A percentile compares a stretch with the other conserved stretches of the same genome.
These are phyloP conservation scores for Penicillium sp. DNA, from an alignment of 2,329 filamentous ascomycete species.

Conservation along the genomic window DNA sequence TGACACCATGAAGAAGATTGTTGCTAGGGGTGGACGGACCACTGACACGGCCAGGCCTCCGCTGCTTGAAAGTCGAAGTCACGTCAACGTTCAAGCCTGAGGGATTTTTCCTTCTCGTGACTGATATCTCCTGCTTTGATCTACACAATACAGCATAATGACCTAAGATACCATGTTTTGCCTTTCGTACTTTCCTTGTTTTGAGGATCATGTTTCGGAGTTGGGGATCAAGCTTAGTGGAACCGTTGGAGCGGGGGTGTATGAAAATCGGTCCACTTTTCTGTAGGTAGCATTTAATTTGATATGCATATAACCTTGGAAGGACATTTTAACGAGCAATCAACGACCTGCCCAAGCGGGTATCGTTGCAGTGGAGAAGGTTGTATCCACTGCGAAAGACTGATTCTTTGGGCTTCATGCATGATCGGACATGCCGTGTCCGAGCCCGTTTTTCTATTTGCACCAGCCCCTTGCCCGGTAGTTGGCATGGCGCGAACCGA, in stretches of 20 bases:
- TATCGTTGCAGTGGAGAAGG: conserved; percentile 6
- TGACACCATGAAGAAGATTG: conserved; percentile 34
- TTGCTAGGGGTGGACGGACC: conserved; percentile 8
- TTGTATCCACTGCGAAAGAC: conserved; percentile 5
- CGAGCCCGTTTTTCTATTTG: conserved; percentile 8
- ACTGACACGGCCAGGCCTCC: conserved; percentile 17
- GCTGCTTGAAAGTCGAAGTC: conserved; percentile 10
- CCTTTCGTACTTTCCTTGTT: background rate
- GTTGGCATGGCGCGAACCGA: background rate
- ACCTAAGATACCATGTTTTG: conserved; percentile 2
- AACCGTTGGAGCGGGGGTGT: background rate
- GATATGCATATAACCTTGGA: background rate
- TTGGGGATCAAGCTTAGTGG: background rate
- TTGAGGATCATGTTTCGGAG: background rate
- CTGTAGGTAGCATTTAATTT: background rate
- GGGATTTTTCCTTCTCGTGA: background rate
- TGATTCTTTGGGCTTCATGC: conserved; percentile 16
- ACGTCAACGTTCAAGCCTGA: conserved; percentile 24
- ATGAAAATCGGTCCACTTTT: background rate
- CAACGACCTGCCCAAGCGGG: conserved; percentile 11
- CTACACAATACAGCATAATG: background rate
- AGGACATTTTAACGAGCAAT: background rate
- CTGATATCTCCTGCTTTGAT: background rate
- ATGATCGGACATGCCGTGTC: conserved; percentile 22
- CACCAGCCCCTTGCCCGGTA: conserved; percentile 2